Evolutionary conservation across 192 early-diverging fungal genomes (phyloP), one percentile per base, ranked within the genome.

Genomic region (Linnemannia exigua): DNA sequence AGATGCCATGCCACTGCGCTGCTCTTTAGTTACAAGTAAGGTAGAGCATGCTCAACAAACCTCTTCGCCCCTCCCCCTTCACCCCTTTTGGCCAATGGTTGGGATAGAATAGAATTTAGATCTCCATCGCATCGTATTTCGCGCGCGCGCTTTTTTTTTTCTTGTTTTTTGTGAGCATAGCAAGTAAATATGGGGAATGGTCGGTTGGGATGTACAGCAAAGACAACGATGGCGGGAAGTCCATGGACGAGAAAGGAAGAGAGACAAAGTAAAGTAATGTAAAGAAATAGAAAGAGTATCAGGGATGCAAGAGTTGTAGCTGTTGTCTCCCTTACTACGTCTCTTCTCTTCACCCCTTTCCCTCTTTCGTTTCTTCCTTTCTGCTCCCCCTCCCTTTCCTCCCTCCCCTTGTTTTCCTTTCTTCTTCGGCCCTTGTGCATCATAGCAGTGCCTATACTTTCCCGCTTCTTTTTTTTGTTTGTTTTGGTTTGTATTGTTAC

Each of bases 101-200:
- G 58, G 58, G 58, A 63, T 63, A 12, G 58, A 31, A 63, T 63
- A 25, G 58, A 63, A 63, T 63, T 15, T 2, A 11, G 58, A 63
- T 63, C 58, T 63, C 58, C 25, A 63, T 63, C 58, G 58, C 58
- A 63, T 63, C 58, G 52, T n/a, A 54, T 25, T 54, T 63, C 58
- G 25, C n/a, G 11, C 12, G 9, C n/a, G 3, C 12, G 4, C 58
- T 63, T 14, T 25, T 63, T 25, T 63, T 25, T 9, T 58, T 58
- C 31, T n/a, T 9, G n/a, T 63, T 63, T 63, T 63, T 63, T 63
- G 58, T 63, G 25, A 63, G 58, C 58, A 63, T 63, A 63, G 58
- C 58, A 63, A n/a, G n/a, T 25, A 63, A 25, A 63, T 25, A 15
- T 25, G 14, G 28, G 12, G 28, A 58, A 63, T 63, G 58, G 58